phyloP scores from a whole-genome alignment of 768 basidiomycete genomes.

The Megacollybia marginata region DNA sequence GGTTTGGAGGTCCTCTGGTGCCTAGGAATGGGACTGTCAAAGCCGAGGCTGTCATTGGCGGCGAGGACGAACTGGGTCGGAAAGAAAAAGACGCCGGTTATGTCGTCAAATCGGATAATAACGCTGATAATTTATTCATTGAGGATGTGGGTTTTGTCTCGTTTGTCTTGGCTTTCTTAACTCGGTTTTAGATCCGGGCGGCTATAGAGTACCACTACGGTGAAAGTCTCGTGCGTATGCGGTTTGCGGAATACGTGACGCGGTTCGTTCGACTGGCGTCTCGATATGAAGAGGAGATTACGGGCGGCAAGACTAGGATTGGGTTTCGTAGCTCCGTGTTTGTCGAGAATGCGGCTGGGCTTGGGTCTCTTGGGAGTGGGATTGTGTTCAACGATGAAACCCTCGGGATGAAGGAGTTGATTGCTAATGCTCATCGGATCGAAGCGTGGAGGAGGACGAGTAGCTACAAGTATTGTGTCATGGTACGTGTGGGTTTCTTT shows the following conservation, averaged over 20 bases:
- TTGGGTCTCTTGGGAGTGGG: conserved; percentile 70
- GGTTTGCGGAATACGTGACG: conserved; percentile 83
- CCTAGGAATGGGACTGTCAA: conserved; percentile 56
- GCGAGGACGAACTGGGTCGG: conserved; percentile 67
- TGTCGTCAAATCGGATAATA: conserved; percentile 48
- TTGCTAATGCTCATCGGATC: conserved; percentile 72
- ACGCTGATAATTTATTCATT: conserved; percentile 79
- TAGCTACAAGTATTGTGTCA: conserved; percentile 65
- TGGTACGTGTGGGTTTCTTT: conserved; percentile 34
- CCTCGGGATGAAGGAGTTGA: conserved; percentile 59
- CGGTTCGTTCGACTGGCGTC: conserved; percentile 88
- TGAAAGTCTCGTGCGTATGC: conserved; percentile 78
- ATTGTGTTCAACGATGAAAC: conserved; percentile 71
- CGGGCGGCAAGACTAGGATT: conserved; percentile 61
- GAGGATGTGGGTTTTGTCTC: conserved; percentile 93
- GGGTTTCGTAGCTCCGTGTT: conserved; percentile 61
- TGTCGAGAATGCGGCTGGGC: conserved; percentile 21
- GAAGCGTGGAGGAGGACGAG: conserved; percentile 90
- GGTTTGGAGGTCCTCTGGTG: conserved; percentile 31
- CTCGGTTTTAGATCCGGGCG: conserved; percentile 68
- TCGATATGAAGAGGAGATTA: conserved; percentile 83
- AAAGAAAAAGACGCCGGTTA: conserved; percentile 57
- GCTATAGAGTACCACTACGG: conserved; percentile 92
- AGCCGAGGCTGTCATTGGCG: conserved; percentile 51
- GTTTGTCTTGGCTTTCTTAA: too few species aligned